Evolutionary conservation across 1,139 yeast species (phyloP), one percentile per base, ranked within the genome.

Genomic region (Williopsis jadinii): DNA sequence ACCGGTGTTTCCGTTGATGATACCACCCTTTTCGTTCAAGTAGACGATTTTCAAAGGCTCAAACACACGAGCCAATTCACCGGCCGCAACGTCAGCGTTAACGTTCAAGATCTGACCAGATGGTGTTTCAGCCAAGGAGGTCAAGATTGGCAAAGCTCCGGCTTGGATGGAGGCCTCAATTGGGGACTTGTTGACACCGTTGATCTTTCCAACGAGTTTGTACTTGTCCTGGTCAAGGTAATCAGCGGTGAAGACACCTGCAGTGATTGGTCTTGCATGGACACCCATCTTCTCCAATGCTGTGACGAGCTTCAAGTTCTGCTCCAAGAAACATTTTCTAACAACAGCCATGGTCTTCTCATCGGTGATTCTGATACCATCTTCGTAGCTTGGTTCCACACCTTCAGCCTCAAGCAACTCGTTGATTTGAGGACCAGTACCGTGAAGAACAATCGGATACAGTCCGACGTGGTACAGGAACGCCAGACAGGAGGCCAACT

Each of bases 21-120:
- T 84, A 48, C 98, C 99, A 52, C 99, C 99, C 66, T 92, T 92
- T 66, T 92, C 99, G 64, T 90, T 90, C 63, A 92, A 71, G 62
- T 92, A 92, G 38, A 94, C 98, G 52, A 92, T 90, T 66, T 92
- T 92, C 61, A 92, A 77, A 12, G 99, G 99, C 66, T 92, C 96
- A 54, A 92, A 85, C 45, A 86, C 96, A 61, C 97, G 78, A 19
- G 98, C 97, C 52, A 92, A 75, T 65, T 92, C 97, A 54, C 97
- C 95, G 38, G 99, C 99, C 35, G 98, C 98, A 41, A 92, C 97
- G 60, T 92, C 99, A 8, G 99, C 99, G 62, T 92, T 92, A 48
- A 92, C 98, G 58, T 92, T 92, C 61, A 92, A 75, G 62, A 92
- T 84, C 68, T 92, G 99, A 28, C 99, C 98, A 5, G 94, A 86